phyloP scores from a whole-genome alignment of 2,329 filamentous ascomycete species.

The Colletotrichum sp. region DNA sequence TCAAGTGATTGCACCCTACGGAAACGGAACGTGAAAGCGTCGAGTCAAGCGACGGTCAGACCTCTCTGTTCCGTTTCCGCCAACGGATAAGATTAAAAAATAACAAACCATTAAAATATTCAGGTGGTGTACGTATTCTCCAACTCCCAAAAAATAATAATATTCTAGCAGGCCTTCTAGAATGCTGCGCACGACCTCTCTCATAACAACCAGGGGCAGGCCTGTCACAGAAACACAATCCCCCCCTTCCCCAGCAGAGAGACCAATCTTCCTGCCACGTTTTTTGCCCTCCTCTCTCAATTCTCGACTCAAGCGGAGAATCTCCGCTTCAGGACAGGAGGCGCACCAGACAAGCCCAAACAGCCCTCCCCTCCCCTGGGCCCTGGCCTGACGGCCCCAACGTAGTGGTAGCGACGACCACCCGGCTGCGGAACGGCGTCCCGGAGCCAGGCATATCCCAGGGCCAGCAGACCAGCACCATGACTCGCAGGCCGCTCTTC shows the following conservation, averaged over 20 bases:
- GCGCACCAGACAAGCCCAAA: neutral
- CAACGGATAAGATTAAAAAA: neutral
- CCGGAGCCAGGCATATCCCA: conserved; percentile 11
- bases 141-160: neutral
- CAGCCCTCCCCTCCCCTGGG: neutral
- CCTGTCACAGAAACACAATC: conserved; percentile 17
- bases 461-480: neutral
- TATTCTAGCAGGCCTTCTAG: conserved; percentile 16
- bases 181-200: conserved; percentile 15
- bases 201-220: conserved; percentile 1
- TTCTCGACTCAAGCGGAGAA: conserved; percentile 16
- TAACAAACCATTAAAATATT: neutral
- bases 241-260: neutral
- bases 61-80: neutral
- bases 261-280: conserved; percentile 19
- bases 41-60: neutral
- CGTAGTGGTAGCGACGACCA: conserved; percentile 16
- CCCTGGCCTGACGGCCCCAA: conserved; percentile 12
- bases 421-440: conserved; percentile 8
- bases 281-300: neutral
- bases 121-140: neutral
- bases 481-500: conserved; percentile 7
- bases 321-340: conserved; percentile 7
- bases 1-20: neutral
- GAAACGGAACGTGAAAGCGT: neutral